These are phyloP conservation scores for Taiozyma sp. DNA, from an alignment of 1,139 yeast species.

Conservation along the genomic window DNA sequence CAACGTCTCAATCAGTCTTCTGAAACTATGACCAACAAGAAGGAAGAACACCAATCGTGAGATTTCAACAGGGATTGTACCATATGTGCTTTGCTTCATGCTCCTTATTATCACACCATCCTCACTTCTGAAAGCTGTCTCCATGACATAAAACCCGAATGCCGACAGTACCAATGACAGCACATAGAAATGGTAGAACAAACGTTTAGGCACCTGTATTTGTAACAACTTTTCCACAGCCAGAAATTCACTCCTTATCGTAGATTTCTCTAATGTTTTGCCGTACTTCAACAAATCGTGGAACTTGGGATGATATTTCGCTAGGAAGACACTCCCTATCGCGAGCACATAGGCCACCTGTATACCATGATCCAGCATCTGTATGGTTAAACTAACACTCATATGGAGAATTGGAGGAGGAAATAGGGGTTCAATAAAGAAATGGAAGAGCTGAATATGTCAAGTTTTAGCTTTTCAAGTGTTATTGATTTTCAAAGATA, in stretches of 20 bases:
- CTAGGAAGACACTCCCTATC: conserved; percentile 22
- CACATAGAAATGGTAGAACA: conserved; percentile 42
- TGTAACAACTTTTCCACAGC: conserved; percentile 17
- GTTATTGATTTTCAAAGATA: neutral
- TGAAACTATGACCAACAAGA: conserved; percentile 50
- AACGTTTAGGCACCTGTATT: conserved; percentile 41
- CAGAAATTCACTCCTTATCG: neutral
- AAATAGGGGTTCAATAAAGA: neutral
- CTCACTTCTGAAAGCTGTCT: neutral
- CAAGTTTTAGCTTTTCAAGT: neutral
- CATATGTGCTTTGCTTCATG: conserved; percentile 9
- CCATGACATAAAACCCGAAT: conserved; percentile 8
- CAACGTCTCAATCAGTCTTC: conserved; percentile 62
- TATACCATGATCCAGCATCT: neutral
- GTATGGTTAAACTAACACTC: neutral
- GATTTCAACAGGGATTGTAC: conserved; percentile 16
- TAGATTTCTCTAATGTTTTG: conserved; percentile 27
- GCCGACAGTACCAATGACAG: conserved; percentile 22
- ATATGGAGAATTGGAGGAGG: neutral
- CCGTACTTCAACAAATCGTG: conserved; percentile 33
- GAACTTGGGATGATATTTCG: conserved; percentile 22
- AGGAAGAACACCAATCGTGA: conserved; percentile 27
- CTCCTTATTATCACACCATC: conserved; percentile 5
- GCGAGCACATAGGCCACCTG: conserved; percentile 5
- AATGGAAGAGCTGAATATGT: neutral